A percentile compares a stretch with the other conserved stretches of the same genome.
These are phyloP conservation scores for Eimeria praecox DNA, from an alignment of 169 alveolate species.

Conservation along the genomic window DNA sequence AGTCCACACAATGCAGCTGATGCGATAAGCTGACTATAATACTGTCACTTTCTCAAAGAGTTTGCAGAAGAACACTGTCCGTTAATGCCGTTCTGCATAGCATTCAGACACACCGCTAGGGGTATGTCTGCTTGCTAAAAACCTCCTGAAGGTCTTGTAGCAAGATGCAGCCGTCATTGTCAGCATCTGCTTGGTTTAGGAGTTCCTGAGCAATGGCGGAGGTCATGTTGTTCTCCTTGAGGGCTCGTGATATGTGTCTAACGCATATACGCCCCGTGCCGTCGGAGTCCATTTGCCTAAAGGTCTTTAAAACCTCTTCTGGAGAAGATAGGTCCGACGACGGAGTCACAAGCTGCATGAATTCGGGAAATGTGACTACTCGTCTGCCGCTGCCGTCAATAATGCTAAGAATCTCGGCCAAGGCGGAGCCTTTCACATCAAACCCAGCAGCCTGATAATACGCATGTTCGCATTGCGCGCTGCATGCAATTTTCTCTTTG, in stretches of 20 bases:
- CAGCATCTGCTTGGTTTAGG: constrained; percentile 60
- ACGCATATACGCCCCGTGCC: constrained; percentile 59
- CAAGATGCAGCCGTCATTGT: constrained; percentile 57
- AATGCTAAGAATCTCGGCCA: constrained; percentile 36
- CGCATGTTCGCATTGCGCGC: background rate
- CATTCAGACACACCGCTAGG: background rate
- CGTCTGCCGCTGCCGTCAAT: constrained; percentile 34
- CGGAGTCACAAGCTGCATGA: constrained; percentile 72
- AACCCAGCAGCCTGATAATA: constrained; percentile 64
- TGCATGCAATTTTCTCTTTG: too few relatives aligned
- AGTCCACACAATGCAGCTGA: background rate
- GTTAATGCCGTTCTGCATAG: background rate
- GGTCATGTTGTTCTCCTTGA: constrained; percentile 54
- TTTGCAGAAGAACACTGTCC: background rate
- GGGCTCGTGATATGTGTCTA: constrained; percentile 54
- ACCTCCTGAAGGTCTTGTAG: constrained; percentile 58
- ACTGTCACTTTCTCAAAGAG: background rate
- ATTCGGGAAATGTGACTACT: constrained; percentile 69
- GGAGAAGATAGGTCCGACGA: constrained; percentile 63
- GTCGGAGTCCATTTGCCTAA: constrained; percentile 63
- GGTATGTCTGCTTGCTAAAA: constrained; percentile 68
- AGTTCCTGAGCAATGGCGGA: constrained; percentile 38
- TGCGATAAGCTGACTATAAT: background rate
- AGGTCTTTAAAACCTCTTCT: constrained; percentile 55
- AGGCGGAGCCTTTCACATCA: constrained; percentile 61